phyloP scores from a whole-genome alignment of 2,329 filamentous ascomycete species.

The Cadophora sp. region DNA sequence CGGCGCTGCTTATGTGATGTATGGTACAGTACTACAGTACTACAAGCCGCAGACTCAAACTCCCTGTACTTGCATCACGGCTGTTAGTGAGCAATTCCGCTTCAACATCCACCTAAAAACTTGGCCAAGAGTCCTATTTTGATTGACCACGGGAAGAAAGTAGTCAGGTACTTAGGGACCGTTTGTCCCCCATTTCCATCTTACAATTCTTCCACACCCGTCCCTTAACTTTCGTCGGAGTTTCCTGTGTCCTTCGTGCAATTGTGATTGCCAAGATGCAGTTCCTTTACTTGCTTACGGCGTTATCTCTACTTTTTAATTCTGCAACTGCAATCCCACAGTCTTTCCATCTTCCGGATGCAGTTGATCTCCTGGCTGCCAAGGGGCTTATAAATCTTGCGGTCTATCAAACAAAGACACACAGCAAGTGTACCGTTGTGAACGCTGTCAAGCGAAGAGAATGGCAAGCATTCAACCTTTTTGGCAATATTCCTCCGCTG shows the following conservation, averaged over 20 bases:
- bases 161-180: background rate
- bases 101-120: background rate
- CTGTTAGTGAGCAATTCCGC: background rate
- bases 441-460: slow-evolving; percentile 51
- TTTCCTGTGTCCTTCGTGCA: background rate
- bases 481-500: background rate
- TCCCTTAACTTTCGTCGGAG: background rate
- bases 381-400: slow-evolving; percentile 45
- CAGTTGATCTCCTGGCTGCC: slow-evolving; percentile 44
- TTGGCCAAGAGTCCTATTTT: background rate
- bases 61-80: background rate
- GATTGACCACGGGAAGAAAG: background rate
- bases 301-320: background rate
- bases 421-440: slow-evolving; percentile 45
- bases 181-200: background rate
- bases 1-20: background rate
- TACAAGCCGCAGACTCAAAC: background rate
- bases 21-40: background rate
- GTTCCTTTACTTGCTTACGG: slow-evolving; percentile 2
- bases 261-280: slow-evolving; percentile 9
- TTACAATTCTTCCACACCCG: background rate
- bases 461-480: slow-evolving; percentile 46
- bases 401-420: slow-evolving; percentile 33
- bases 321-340: background rate
- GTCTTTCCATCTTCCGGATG: slow-evolving; percentile 20